A percentile compares a stretch with the other conserved stretches of the same genome.
Evolutionary conservation across 257 asterid genomes (phyloP).

Genomic region (Anisodus acutangulus): DNA sequence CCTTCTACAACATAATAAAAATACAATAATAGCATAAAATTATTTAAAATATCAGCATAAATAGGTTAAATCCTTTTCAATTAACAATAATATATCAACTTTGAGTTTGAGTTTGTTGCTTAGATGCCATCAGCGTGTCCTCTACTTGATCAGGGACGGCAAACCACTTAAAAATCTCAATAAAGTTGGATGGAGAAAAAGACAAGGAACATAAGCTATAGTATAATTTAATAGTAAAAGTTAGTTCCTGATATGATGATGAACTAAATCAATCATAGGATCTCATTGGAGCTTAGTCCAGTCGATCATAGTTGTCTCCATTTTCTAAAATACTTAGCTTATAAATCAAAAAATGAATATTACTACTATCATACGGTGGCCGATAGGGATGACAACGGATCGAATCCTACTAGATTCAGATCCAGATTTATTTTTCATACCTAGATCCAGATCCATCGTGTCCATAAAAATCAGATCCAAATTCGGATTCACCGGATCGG

Average conservation of each 20-base stretch:
- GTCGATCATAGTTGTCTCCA: background rate
- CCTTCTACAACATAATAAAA: background rate
- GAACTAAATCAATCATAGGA: background rate
- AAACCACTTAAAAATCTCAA: background rate
- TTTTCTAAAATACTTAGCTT: background rate
- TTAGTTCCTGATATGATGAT: conserved; percentile 6
- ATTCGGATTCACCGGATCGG: too few relatives aligned
- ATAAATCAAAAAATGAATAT: background rate
- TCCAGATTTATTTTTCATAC: too few relatives aligned
- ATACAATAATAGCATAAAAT: background rate
- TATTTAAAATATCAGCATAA: background rate
- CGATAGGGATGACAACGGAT: too few relatives aligned
- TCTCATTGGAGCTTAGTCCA: background rate
- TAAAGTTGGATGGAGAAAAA: conserved; percentile 21
- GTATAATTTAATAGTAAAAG: conserved; percentile 1
- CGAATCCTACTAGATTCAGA: too few relatives aligned
- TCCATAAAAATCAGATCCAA: too few relatives aligned
- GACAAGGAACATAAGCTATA: background rate
- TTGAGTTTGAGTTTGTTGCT: conserved; percentile 8
- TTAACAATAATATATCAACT: background rate
- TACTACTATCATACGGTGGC: too few relatives aligned
- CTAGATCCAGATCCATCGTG: too few relatives aligned
- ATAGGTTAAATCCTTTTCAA: background rate
- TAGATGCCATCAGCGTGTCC: conserved; percentile 23
- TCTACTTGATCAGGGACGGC: background rate